Percentiles rank a stretch among this genome's conserved stretches.
These are phyloP conservation scores for Hirsutella rhossiliensis DNA, from an alignment of 2,329 filamentous ascomycete species.

Conservation along the genomic window DNA sequence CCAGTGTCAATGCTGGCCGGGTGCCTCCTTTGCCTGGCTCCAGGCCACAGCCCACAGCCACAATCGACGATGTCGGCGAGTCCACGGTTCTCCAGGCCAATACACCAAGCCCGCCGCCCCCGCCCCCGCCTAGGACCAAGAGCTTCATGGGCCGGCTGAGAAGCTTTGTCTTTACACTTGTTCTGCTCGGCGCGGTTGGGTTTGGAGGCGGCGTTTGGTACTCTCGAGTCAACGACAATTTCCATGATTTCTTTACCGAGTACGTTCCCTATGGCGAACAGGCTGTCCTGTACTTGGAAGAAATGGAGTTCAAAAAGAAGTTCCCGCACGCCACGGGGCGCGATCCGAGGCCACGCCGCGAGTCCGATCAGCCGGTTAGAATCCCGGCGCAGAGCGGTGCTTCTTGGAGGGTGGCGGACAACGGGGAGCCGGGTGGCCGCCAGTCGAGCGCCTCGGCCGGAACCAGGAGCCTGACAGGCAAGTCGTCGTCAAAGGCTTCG, in stretches of 20 bases:
- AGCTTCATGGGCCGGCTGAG: slow-evolving; percentile 60
- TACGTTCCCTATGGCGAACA: slow-evolving; percentile 93
- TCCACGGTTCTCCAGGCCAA: slow-evolving; percentile 5
- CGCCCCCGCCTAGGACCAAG: slow-evolving; percentile 42
- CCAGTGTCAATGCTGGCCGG: slow-evolving; percentile 3
- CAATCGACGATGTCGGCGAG: slow-evolving; percentile 10
- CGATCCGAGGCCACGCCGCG: slow-evolving; percentile 30
- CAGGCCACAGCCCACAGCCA: background rate
- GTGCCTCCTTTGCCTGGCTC: slow-evolving; percentile 3
- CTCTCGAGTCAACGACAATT: slow-evolving; percentile 88
- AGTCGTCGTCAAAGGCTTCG: slow-evolving; percentile 11
- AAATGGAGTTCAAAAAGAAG: slow-evolving; percentile 80
- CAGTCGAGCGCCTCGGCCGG: slow-evolving; percentile 46
- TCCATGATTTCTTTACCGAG: slow-evolving; percentile 98
- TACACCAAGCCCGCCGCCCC: slow-evolving; percentile 17
- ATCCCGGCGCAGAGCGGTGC: slow-evolving; percentile 80
- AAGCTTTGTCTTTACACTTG: slow-evolving; percentile 63
- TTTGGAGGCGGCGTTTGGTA: slow-evolving; percentile 89
- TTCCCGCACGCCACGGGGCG: slow-evolving; percentile 45
- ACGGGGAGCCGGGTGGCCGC: slow-evolving; percentile 40
- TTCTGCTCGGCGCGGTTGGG: slow-evolving; percentile 63
- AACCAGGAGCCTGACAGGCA: slow-evolving; percentile 13
- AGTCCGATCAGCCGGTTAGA: slow-evolving; percentile 59
- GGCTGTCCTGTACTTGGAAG: slow-evolving; percentile 88
- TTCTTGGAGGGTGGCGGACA: slow-evolving; percentile 64